phyloP scores from a whole-genome alignment of 257 asterid species.

The Scutellaria galericulata region DNA sequence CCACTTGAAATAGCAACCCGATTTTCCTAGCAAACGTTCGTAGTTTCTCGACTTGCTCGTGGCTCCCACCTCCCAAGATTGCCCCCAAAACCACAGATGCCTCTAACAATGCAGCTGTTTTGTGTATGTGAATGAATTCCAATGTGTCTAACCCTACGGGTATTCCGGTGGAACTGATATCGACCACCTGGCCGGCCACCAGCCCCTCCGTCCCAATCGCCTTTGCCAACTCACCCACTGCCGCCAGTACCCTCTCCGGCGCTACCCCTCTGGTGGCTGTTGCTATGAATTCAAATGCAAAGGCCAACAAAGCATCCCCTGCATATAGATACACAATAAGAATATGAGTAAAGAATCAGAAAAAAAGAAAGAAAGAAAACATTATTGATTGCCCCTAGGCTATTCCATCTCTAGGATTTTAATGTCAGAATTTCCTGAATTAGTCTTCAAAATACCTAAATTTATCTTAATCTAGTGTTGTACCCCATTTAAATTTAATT shows the following conservation, averaged over 20 bases:
- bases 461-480: no score
- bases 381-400: no score
- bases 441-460: no score
- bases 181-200: conserved; percentile 88
- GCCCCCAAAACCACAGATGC: conserved; percentile 79
- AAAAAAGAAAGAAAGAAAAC: no score
- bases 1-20: conserved; percentile 77
- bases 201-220: conserved; percentile 72
- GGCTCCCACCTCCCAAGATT: conserved; percentile 66
- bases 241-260: conserved; percentile 38
- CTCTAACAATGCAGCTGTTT: conserved; percentile 73
- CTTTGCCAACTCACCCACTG: conserved; percentile 59
- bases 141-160: conserved; percentile 55
- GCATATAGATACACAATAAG: not conserved
- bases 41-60: conserved; percentile 54
- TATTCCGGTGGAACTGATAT: conserved; percentile 54
- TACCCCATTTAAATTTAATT: no score
- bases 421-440: no score
- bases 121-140: conserved; percentile 72
- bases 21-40: conserved; percentile 64
- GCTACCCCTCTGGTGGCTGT: conserved; percentile 34
- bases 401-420: no score
- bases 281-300: conserved; percentile 55
- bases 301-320: conserved; percentile 68
- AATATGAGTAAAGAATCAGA: no score